Percentiles rank a stretch among this genome's conserved stretches.
Evolutionary conservation across 257 asterid genomes (phyloP).

Genomic region (Capsicum chinense): DNA sequence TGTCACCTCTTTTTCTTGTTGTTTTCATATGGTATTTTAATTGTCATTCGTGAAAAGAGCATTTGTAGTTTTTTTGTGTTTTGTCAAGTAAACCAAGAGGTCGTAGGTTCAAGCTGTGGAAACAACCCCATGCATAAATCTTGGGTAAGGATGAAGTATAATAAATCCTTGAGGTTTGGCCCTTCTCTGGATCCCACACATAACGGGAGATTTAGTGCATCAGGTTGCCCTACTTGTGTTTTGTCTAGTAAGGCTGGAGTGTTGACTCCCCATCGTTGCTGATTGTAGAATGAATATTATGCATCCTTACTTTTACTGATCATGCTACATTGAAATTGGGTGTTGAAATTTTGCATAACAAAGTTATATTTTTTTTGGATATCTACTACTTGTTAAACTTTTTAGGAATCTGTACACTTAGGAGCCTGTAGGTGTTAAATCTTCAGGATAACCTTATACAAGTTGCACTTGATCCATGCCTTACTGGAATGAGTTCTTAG

Average conservation of each 20-base stretch:
- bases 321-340: neutral
- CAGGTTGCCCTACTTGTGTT: neutral
- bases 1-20: neutral
- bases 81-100: too few species aligned
- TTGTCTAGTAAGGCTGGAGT: neutral
- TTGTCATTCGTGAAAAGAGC: neutral
- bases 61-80: neutral
- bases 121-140: too few species aligned
- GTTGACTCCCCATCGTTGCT: neutral
- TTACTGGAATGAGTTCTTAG: constrained; percentile 24
- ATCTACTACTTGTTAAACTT: neutral
- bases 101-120: too few species aligned
- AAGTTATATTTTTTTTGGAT: neutral
- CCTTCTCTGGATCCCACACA: too few species aligned
- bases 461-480: constrained; percentile 34
- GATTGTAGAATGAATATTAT: neutral
- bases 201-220: too few species aligned
- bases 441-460: constrained; percentile 32
- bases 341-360: too few species aligned
- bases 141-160: too few species aligned
- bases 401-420: constrained; percentile 34
- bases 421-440: constrained; percentile 32
- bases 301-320: neutral
- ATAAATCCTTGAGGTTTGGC: too few species aligned
- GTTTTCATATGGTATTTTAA: neutral